Evolutionary conservation across 2,329 filamentous ascomycete species (phyloP), one percentile per base, ranked within the genome.

Genomic region (Fusarium setosum): DNA sequence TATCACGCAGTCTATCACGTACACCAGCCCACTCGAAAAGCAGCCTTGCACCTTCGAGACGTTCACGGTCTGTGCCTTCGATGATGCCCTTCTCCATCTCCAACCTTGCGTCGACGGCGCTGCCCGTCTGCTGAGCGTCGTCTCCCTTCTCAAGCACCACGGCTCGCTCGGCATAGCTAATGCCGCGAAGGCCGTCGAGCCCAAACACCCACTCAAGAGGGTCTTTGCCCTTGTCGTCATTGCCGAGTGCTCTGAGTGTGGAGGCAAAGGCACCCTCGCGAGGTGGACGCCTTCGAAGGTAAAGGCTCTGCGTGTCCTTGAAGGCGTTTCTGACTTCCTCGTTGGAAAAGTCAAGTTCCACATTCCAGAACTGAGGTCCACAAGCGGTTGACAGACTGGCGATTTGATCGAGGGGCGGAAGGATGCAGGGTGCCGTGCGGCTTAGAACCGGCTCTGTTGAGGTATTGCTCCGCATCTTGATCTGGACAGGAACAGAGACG

Each of bases 201-300:
- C 82, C 78, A 74, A 97, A 93, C 2, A 97, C 74, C 91, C 92
- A 95, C 62, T 91, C 88, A 72, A 95, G 86, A 1, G 92, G 81
- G 5, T 79, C 74, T 9, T 74, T 60, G 17, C 70, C 69, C 31
- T 74, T 72, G 5, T 69, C 65, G 29, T 72, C 73, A 63, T 65
- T 76, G 56, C 91, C 92, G 24, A 96, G 83, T 0, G 92, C 92
- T 4, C 90, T 85, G 13, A 97, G 83, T 0, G 93, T 93, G 0
- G 92, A 89, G 6, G 87, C 84, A 75, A 97, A 97, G 9, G 87
- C 84, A 8, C 84, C 85, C 67, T 92, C 90, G 65, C 88, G 86
- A 37, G 88, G 84, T 13, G 90, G 86, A 54, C 93, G 88, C 15
- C 91, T 85, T 17, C 91, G 87, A 5, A 97, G 88, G 71, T 89